These are phyloP conservation scores for Trichoderma asperellum DNA, from an alignment of 2,329 filamentous ascomycete species.

Conservation along the genomic window DNA sequence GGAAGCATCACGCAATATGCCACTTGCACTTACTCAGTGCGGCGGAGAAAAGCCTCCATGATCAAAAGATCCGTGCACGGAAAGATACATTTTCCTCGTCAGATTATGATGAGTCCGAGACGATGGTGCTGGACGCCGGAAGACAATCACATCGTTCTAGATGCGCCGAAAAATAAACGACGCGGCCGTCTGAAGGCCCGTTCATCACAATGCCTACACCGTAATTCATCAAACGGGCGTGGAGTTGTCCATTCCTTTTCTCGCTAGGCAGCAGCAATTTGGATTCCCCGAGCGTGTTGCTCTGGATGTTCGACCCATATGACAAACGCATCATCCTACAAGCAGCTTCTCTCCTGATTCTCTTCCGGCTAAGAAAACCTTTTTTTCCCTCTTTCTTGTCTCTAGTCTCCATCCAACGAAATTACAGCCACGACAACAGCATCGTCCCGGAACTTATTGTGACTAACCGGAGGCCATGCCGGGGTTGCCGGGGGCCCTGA, in stretches of 20 bases:
- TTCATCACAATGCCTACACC: neutral
- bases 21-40: neutral
- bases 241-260: neutral
- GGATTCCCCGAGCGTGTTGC: constrained; percentile 4
- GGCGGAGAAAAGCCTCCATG: neutral
- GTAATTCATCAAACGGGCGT: neutral
- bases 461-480: constrained; percentile 20
- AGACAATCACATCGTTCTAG: neutral
- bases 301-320: neutral
- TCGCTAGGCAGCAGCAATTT: constrained; percentile 7
- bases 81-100: neutral
- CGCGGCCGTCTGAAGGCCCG: neutral
- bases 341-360: neutral
- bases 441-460: neutral
- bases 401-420: neutral
- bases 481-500: constrained; percentile 20
- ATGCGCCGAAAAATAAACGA: neutral
- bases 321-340: neutral
- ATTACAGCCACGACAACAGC: neutral
- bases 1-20: neutral
- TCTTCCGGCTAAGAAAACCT: neutral
- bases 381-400: neutral
- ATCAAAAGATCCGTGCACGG: neutral
- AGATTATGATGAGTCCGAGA: neutral
- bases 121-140: neutral